Evolutionary conservation across 495 filamentous ascomycete species (phyloP), one percentile per base, ranked within the genome.

Genomic region (Chaetomium tenue): DNA sequence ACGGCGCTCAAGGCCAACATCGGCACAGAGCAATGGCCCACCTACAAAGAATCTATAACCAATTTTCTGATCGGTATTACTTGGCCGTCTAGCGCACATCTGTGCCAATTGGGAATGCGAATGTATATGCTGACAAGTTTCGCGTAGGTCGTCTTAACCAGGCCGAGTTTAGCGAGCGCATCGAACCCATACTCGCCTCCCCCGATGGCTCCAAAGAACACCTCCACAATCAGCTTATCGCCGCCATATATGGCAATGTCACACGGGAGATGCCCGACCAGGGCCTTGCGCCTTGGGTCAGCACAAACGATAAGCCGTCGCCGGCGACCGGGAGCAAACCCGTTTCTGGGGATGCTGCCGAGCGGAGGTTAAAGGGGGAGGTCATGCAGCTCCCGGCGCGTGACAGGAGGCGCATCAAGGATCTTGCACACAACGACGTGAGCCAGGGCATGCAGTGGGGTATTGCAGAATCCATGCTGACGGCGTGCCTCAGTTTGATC

Each of bases 201-300:
- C 82, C 86, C 58, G 86, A 88, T 71, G 84, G 89, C 54, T 82
- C 87, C 71, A 88, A 77, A 52, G 86, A 88, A 71, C 91, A 95
- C 73, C 84, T 94, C 20, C 94, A 98, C 76, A 98, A 98, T 75
- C 89, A 91, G 72, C 87, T 98, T 60, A 76, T 97, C 58, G 84
- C 87, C 71, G 91, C 89, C 44, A 89, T 98, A 71, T 90, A 89
- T 71, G 89, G 85, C 64, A 98, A 98, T 78, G 82, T 90, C 54
- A 89, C 86, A 26, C 84, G 94, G 63, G 94, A 98, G 74, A 86
- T 90, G 71, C 94, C 94, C 7, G 92, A 96, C 72, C 87, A 89
- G 76, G 92, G 92, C 67, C 89, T 96, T 68, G 95, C 94, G 64
- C 90, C 85, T 68, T 98, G 93, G 93, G 94, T 98, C 60, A 92